phyloP scores from a whole-genome alignment of 2,329 filamentous ascomycete genomes.

The Sporothrix dimorphospora region DNA sequence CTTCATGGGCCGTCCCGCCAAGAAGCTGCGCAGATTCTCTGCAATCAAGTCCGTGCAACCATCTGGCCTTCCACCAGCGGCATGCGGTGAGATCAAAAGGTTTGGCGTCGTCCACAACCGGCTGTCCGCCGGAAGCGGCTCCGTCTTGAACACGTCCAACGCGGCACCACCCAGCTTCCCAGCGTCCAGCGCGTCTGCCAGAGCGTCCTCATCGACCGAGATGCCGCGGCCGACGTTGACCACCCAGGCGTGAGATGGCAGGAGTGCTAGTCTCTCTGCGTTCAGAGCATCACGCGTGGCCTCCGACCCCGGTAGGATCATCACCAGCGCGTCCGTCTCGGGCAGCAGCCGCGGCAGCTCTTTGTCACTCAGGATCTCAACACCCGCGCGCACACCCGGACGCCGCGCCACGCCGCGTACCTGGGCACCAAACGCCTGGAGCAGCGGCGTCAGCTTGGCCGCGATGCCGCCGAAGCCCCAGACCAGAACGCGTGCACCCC shows the following conservation, averaged over 20 bases:
- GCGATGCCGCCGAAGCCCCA: conserved; percentile 2
- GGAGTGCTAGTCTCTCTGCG: neutral
- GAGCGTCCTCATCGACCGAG: neutral
- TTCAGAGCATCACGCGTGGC: neutral
- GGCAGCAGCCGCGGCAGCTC: neutral
- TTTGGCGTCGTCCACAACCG: neutral
- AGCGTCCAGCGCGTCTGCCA: neutral
- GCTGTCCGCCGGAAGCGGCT: neutral
- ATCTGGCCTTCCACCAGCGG: neutral
- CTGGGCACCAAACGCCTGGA: neutral
- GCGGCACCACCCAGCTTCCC: neutral
- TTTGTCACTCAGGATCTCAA: neutral
- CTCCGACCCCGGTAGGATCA: neutral
- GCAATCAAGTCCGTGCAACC: conserved; percentile 4
- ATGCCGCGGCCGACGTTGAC: conserved; percentile 9
- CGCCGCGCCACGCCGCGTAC: conserved; percentile 2
- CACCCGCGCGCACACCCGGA: neutral
- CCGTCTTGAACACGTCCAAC: neutral
- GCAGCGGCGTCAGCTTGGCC: neutral
- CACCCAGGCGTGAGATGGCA: neutral
- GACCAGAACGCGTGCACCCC: neutral
- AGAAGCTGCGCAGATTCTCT: neutral
- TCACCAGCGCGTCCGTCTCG: neutral
- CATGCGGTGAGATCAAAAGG: conserved; percentile 1
- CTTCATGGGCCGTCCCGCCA: neutral